These are phyloP conservation scores for Violaceomyces palustris DNA, from an alignment of 1,284 basidiomycete species.

Conservation along the genomic window DNA sequence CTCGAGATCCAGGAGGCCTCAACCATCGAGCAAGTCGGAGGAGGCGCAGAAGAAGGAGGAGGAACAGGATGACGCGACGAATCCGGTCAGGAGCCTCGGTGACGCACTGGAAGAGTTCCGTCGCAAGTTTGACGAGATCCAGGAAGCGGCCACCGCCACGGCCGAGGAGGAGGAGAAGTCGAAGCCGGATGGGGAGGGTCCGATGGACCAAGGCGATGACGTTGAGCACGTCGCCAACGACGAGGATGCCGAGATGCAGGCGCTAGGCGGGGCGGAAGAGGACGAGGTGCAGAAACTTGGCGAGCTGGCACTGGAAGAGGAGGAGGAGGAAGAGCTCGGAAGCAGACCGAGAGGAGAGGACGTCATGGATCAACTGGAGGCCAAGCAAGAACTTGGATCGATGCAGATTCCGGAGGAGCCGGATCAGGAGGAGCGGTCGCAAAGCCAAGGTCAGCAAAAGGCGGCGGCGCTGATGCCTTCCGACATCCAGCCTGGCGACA, in stretches of 20 bases:
- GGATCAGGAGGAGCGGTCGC: slow-evolving; percentile 48
- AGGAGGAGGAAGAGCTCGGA: slow-evolving; percentile 33
- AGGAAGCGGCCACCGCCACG: slow-evolving; percentile 55
- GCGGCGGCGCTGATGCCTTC: slow-evolving; percentile 42
- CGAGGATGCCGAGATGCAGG: slow-evolving; percentile 73
- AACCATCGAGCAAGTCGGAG: slow-evolving; percentile 2
- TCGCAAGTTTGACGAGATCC: slow-evolving; percentile 78
- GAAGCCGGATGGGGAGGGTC: slow-evolving; percentile 57
- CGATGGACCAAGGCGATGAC: slow-evolving; percentile 50
- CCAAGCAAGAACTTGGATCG: slow-evolving; percentile 9
- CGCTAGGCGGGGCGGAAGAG: slow-evolving; percentile 76
- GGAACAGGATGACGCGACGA: slow-evolving; percentile 49
- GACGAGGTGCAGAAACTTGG: slow-evolving; percentile 65
- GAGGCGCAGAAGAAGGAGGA: slow-evolving; percentile 12
- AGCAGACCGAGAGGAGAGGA: slow-evolving; percentile 51
- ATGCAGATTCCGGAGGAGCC: slow-evolving; percentile 36
- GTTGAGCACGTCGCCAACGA: slow-evolving; percentile 77
- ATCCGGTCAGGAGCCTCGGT: slow-evolving; percentile 75
- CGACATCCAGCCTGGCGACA: slow-evolving; percentile 24
- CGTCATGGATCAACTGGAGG: slow-evolving; percentile 13
- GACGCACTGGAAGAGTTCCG: slow-evolving; percentile 80
- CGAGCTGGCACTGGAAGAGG: slow-evolving; percentile 37
- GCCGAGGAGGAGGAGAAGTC: slow-evolving; percentile 54
- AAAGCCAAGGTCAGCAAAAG: slow-evolving; percentile 27
- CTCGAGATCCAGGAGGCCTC: slow-evolving; percentile 6